These are phyloP conservation scores for Amborella trichopoda DNA, from an alignment of 164 flowering plant species.

Conservation along the genomic window DNA sequence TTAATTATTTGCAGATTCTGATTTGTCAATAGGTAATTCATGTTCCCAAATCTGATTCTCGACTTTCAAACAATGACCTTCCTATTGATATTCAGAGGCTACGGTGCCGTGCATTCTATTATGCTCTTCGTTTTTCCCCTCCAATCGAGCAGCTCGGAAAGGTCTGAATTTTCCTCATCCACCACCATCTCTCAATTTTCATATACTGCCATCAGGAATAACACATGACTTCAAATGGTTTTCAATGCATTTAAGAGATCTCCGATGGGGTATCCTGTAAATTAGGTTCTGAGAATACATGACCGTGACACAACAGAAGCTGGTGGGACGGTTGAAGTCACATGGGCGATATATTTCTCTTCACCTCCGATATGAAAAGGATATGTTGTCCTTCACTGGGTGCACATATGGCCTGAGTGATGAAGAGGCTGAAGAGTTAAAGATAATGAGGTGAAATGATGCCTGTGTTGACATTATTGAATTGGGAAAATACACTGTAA, in stretches of 20 bases:
- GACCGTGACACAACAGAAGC: slow-evolving; percentile 89
- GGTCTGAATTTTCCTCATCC: slow-evolving; percentile 29
- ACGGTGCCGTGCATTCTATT: slow-evolving; percentile 84
- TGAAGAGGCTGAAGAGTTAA: slow-evolving; percentile 72
- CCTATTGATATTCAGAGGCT: slow-evolving; percentile 90
- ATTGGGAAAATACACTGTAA: not conserved
- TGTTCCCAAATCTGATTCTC: slow-evolving; percentile 92
- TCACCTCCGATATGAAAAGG: slow-evolving; percentile 93
- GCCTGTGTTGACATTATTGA: not conserved
- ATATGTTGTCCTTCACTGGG: slow-evolving; percentile 92
- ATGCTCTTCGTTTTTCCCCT: slow-evolving; percentile 80
- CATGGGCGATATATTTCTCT: slow-evolving; percentile 75
- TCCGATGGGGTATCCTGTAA: slow-evolving; percentile 63
- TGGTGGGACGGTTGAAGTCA: slow-evolving; percentile 82
- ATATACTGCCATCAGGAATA: too few species aligned
- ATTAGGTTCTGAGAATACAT: slow-evolving; percentile 74
- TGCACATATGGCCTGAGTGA: slow-evolving; percentile 78
- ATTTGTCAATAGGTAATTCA: slow-evolving; percentile 63
- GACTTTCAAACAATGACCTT: slow-evolving; percentile 85
- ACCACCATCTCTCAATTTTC: too few species aligned
- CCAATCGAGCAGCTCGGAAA: slow-evolving; percentile 78
- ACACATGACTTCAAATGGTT: too few species aligned
- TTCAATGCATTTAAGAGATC: slow-evolving; percentile 56
- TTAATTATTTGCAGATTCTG: too few species aligned
- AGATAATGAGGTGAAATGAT: slow-evolving; percentile 79